Evolutionary conservation across 108 stramenopile species (phyloP), one percentile per base, ranked within the genome.

Genomic region (Halocafeteria seosinensis): DNA sequence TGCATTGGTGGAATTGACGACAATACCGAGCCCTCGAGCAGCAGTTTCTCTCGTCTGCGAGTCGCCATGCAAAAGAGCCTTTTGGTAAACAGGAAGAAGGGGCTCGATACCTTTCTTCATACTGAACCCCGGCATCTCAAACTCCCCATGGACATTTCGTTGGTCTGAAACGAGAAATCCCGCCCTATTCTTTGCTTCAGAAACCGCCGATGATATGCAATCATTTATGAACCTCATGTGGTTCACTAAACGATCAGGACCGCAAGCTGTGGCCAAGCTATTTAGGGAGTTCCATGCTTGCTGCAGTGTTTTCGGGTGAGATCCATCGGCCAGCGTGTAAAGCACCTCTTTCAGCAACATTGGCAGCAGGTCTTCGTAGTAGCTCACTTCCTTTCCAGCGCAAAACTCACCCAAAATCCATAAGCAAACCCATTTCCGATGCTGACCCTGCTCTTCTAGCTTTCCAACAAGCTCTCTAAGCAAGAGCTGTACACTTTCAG

Each of bases 61-160:
- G 42, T 76, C 79, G 1, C 93, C 94, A 66, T 93, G 89, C 60
- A 96, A 72, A 50, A 96, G 88, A 38, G 88, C 94, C 31, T 90
- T 87, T 60, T 88, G 88, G 65, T 88, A 95, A 59, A 97, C 85
- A 24, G 95, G 91, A 21, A 95, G 64, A n/a, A 94, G 70, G 11
- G 98, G 91, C 61, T 93, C 92, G 30, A 99, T 80, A 30, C 90
- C 93, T 78, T 85, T 90, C 0, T 87, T 82, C 38, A 90, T 80
- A 71, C 90, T 88, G 61, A 97, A 83, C 34, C 91, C 92, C 23
- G 95, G 98, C 32, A 97, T 66, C 36, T 88, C 70, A 64, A 71
- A 91, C 82, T 72, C 87, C 76, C 33, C 89, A 85, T 50, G 85
- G 86, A 37, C 91, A 84, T 31, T 31, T 8, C 53, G 32, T 28